These are phyloP conservation scores for Aureobasidium sp. DNA, from an alignment of 2,329 filamentous ascomycete species.

Conservation along the genomic window DNA sequence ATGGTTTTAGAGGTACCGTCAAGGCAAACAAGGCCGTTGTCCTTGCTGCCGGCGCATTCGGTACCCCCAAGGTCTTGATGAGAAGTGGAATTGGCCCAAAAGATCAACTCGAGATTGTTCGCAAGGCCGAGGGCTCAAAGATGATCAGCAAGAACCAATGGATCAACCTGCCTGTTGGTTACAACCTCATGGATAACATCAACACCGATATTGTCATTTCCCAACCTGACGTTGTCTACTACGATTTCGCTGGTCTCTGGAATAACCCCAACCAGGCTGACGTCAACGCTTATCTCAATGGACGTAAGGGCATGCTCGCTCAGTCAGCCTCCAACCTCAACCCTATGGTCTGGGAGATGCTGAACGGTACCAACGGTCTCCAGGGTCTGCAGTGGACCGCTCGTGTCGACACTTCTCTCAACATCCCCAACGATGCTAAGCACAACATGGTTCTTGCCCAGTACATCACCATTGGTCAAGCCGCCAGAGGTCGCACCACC, in stretches of 20 bases:
- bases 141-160: constrained; percentile 11
- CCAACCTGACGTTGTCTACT: constrained; percentile 9
- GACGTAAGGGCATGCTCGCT: constrained; percentile 9
- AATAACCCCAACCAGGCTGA: constrained; percentile 3
- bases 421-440: background rate
- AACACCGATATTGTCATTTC: constrained; percentile 14
- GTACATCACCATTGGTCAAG: constrained; percentile 9
- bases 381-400: constrained; percentile 9
- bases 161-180: constrained; percentile 10
- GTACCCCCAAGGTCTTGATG: constrained; percentile 8
- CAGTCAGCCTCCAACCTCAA: constrained; percentile 9
- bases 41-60: constrained; percentile 9
- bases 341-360: constrained; percentile 10
- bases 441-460: constrained; percentile 10
- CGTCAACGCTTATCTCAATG: constrained; percentile 4
- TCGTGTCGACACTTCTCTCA: constrained; percentile 9
- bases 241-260: constrained; percentile 7
- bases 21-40: constrained; percentile 6
- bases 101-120: constrained; percentile 6
- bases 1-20: constrained; percentile 2
- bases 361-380: background rate
- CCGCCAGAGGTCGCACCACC: constrained; percentile 1
- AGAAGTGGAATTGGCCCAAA: constrained; percentile 9
- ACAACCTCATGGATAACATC: constrained; percentile 12
- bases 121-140: background rate